Base-by-base conservation (phyloP, 306 rosid species). In the Corylus avellana region DNA sequence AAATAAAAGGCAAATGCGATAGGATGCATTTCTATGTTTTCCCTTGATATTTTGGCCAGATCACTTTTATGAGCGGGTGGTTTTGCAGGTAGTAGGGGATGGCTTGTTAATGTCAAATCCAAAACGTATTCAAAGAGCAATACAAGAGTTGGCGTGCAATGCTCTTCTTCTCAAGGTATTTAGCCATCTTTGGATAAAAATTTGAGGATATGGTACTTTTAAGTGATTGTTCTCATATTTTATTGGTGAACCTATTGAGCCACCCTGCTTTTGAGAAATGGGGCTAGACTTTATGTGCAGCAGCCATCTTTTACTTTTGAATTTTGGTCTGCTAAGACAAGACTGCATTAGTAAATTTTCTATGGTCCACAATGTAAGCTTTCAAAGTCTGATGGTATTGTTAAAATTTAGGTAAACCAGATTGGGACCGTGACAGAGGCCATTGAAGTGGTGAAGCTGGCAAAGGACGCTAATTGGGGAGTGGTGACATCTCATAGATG, bases 351-450 rank as follows among this genome's bases (percentile, higher is more conserved):
- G 7, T 59, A 35, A 63, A 12, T 63, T 32, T 63, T 63, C 8
- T 32, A 29, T 63, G 44, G 46, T 16, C 70, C 49, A 46, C 12
- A 20, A 61, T 37, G 10, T 48, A 46, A 7, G 57, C 48, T 49
- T 71, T 63, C 4, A 22, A 78, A 77, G 69, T 73, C 73, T 78
- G 79, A 86, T 58, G 29, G 29, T 54, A 53, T 85, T 53, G 62
- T 80, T 46, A 46, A 25, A 82, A 81, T 75, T 72, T 76, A 95
- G 98, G 81, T 92, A 86, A 92, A 95, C 81, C 98, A 95, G 86
- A 91, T 95, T 75, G 98, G 98, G 72, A 91, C 98, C 5, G 92
- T 95, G 55, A 91, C 98, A 7, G 98, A 95, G 84, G 91, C 90
- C 80, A 87, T 95, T 84, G 96, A 95, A 78, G 94, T 87, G 75